phyloP scores from a whole-genome alignment of 176 grass and related monocot genomes.

The Carex myosuroides region DNA sequence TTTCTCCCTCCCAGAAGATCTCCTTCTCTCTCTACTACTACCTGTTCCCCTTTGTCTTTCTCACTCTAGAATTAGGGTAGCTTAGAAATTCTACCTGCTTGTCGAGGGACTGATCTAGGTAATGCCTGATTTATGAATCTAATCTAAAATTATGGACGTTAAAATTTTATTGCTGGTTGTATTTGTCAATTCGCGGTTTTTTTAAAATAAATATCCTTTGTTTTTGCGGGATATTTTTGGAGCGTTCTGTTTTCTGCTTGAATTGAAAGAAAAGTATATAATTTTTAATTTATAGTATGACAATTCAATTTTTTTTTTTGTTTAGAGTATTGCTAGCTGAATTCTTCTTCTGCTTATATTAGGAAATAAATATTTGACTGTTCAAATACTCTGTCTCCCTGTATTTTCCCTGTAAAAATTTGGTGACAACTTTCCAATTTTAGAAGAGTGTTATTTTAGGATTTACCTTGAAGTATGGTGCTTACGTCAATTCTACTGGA shows the following conservation, averaged over 20 bases:
- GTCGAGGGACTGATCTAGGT: slow-evolving; percentile 23
- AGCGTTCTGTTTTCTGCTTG: not conserved
- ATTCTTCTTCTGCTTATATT: not conserved
- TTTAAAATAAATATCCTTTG: not conserved
- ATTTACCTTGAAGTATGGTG: not conserved
- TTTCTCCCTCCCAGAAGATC: slow-evolving; percentile 42
- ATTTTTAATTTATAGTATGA: not conserved
- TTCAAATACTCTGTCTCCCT: not conserved
- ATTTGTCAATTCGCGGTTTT: not conserved
- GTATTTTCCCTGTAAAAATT: not conserved
- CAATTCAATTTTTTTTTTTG: not conserved
- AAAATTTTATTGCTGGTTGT: not conserved
- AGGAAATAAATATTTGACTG: not conserved
- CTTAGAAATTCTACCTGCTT: not conserved
- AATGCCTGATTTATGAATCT: slow-evolving; percentile 4
- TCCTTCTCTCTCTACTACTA: slow-evolving; percentile 33
- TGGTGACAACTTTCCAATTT: slow-evolving; percentile 2
- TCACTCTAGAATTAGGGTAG: slow-evolving; percentile 14
- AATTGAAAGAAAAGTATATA: not conserved
- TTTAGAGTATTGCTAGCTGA: not conserved
- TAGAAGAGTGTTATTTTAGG: not conserved
- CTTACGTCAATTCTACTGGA: not conserved
- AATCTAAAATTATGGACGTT: not conserved
- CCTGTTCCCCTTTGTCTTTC: slow-evolving; percentile 14
- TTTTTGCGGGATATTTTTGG: not conserved